phyloP scores from a whole-genome alignment of 129 eudicot genomes.

The Tanacetum coccineum region DNA sequence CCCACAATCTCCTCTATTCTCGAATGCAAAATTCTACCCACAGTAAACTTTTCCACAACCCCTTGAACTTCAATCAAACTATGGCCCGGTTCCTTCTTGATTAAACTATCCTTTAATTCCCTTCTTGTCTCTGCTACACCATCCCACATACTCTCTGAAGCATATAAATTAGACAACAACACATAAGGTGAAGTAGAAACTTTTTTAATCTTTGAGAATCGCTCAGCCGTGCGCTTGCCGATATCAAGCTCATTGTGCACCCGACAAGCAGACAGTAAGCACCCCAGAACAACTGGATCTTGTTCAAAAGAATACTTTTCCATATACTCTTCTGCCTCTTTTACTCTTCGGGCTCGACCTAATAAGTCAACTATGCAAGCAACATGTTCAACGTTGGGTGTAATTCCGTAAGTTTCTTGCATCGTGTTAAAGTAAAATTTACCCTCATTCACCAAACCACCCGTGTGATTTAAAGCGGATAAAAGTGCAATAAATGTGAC shows the following conservation, averaged over 20 bases:
- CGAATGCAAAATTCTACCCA: conserved; percentile 51
- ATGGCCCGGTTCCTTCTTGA: conserved; percentile 66
- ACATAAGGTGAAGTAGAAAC: conserved; percentile 72
- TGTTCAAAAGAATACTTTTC: conserved; percentile 42
- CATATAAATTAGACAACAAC: conserved; percentile 65
- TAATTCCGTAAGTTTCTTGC: conserved; percentile 45
- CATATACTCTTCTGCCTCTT: conserved; percentile 65
- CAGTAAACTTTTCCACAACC: conserved; percentile 49
- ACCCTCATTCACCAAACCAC: conserved; percentile 74
- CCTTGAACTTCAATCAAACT: conserved; percentile 69
- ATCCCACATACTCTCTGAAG: conserved; percentile 65
- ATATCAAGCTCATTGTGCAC: conserved; percentile 49
- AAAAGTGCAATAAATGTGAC: conserved; percentile 63
- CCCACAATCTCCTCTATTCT: conserved; percentile 52
- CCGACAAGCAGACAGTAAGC: conserved; percentile 65
- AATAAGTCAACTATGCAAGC: conserved; percentile 76
- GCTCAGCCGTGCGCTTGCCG: conserved; percentile 50
- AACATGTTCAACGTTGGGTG: conserved; percentile 63
- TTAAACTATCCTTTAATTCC: conserved; percentile 52
- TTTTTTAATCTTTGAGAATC: conserved; percentile 50
- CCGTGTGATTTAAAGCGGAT: conserved; percentile 71
- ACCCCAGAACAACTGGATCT: conserved; percentile 67
- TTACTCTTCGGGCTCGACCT: conserved; percentile 61
- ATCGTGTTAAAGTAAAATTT: conserved; percentile 41
- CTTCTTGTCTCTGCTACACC: conserved; percentile 63